Evolutionary conservation across 306 rosid species (phyloP).

Genomic region (Begonia loranthoides): DNA sequence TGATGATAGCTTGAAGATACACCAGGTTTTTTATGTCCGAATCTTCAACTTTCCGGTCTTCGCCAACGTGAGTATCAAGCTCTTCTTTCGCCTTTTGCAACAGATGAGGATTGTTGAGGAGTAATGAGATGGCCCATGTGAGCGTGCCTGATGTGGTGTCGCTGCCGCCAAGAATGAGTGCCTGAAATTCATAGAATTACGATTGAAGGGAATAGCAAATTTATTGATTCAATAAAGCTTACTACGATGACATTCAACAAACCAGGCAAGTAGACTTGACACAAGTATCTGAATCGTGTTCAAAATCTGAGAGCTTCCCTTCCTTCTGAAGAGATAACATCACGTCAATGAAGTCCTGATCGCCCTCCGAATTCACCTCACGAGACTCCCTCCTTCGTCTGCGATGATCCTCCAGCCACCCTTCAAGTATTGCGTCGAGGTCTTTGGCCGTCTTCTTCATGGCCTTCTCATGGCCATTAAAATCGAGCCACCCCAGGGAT

Average conservation of each 20-base stretch:
- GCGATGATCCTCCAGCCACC: constrained; percentile 47
- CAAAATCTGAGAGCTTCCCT: constrained; percentile 24
- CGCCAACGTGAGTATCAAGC: constrained; percentile 33
- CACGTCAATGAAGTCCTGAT: constrained; percentile 46
- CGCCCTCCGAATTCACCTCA: constrained; percentile 12
- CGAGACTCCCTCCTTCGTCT: constrained; percentile 8
- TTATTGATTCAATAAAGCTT: too few species aligned
- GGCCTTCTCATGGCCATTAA: constrained; percentile 38
- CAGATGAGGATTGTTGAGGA: constrained; percentile 23
- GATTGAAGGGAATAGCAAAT: too few species aligned
- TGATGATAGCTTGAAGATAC: constrained; percentile 36
- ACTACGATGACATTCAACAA: too few species aligned
- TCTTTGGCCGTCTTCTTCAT: constrained; percentile 55
- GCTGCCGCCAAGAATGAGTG: constrained; percentile 38
- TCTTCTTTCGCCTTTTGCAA: constrained; percentile 38
- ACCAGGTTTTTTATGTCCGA: constrained; percentile 22
- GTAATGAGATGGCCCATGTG: constrained; percentile 45
- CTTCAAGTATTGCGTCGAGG: constrained; percentile 30
- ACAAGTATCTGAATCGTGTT: constrained; percentile 22
- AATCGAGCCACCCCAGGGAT: constrained; percentile 37
- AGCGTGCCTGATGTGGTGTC: constrained; percentile 32
- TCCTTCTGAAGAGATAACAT: constrained; percentile 33
- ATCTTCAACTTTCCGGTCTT: constrained; percentile 28
- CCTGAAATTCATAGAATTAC: constrained; percentile 10
- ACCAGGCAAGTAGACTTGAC: constrained; percentile 55